Base-by-base conservation (phyloP, 2,329 filamentous ascomycete genomes). In the Clonostachys rosea region DNA sequence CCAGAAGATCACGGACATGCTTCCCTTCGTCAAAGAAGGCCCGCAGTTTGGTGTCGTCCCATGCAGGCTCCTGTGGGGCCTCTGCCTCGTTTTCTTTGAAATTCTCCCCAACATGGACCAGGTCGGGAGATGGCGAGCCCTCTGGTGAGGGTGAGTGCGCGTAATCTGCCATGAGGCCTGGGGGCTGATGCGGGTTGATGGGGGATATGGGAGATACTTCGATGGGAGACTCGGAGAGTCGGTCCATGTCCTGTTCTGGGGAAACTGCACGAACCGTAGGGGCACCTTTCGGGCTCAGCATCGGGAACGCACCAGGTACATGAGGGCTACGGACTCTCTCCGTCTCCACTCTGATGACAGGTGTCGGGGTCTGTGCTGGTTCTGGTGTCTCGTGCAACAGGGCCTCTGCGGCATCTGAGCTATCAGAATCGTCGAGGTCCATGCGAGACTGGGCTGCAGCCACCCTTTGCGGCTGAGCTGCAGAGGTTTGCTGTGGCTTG, bases 21-120 rank as follows among this genome's bases (percentile, higher is more conserved):
- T 85, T 84, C 50, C 89, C 84, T 55, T 94, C 90, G 55, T 97
- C 92, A 58, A 97, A 87, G 68, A 96, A 99, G 13, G 88, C 86
- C 50, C 90, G 83, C 30, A 99, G 78, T 56, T 84, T 89, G 47
- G 83, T 77, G 64, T 97, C 92, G 52, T 90, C 92, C 94, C 94
- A 99, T 0, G 83, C 81, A 24, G 74, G 73, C 14, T 65, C 60
- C 44, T 16, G 34, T 5, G n/a, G 17, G 34, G 35, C n/a, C 24
- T 30, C 24, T 10, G 24, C 24, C 14, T 39, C 36, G 14, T 18
- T 39, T 18, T 39, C 36, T 16, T 17, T 36, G 43, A 16, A 8
- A 11, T 11, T 16, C 3, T n/a, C 18, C n/a, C 37, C 34, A 6
- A 30, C 17, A 13, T 18, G 14, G 12, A 39, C 18, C 85, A 84